Conservation (phyloP, 176 grass and related monocot species). For the Aegilops tauschii region DNA sequence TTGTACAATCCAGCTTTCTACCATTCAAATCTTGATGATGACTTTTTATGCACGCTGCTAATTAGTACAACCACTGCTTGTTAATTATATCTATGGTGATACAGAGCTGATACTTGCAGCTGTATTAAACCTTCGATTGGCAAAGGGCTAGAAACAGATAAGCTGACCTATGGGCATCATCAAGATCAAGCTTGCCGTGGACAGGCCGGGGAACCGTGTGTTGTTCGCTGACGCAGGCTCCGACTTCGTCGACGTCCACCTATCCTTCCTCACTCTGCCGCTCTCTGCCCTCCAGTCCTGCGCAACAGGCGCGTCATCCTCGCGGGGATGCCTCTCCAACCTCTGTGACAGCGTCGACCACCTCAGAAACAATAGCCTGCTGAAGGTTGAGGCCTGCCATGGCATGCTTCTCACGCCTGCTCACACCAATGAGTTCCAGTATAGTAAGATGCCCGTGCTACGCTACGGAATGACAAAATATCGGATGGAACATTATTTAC, state of each 20-base stretch:
- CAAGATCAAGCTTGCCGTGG: constrained; percentile 20
- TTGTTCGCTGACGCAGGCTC: constrained; percentile 16
- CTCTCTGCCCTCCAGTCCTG: background rate
- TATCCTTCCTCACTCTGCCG: constrained; percentile 14
- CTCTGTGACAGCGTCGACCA: background rate
- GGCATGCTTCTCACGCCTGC: background rate
- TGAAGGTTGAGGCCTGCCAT: background rate
- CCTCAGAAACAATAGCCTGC: background rate
- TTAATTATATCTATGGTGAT: no score
- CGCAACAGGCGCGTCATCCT: background rate
- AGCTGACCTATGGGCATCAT: background rate
- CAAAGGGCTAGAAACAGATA: no score
- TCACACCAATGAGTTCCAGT: background rate
- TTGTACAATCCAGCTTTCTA: no score
- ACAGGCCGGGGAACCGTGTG: background rate
- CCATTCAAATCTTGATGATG: no score
- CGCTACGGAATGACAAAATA: no score
- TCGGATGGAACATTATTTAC: no score
- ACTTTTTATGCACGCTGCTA: no score
- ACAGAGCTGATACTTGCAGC: no score
- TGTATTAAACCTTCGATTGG: no score
- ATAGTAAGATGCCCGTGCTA: no score
- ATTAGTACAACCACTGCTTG: no score
- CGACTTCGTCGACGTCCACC: constrained; percentile 22
- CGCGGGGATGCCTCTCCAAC: background rate